phyloP scores from a whole-genome alignment of 768 basidiomycete genomes.

The Tylopilus plumbeoviolaceoides region DNA sequence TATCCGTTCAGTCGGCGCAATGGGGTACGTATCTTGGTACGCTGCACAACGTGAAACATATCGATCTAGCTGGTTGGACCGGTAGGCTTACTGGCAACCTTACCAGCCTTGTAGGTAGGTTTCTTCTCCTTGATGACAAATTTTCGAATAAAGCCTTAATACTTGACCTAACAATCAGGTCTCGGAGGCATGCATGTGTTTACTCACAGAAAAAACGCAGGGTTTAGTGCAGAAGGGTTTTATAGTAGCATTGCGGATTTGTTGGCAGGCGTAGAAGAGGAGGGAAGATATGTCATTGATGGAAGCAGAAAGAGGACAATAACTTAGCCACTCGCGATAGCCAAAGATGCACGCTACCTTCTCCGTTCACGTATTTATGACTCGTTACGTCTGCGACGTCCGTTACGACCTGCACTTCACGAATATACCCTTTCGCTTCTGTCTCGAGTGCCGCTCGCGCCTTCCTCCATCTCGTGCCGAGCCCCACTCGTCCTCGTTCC shows the following conservation, averaged over 20 bases:
- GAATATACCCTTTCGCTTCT: no score
- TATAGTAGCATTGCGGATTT: constrained; percentile 81
- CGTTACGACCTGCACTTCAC: no score
- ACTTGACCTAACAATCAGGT: constrained; percentile 6
- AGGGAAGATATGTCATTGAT: constrained; percentile 32
- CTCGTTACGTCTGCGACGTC: no score
- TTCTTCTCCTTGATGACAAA: background rate
- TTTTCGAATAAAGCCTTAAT: background rate
- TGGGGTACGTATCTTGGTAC: constrained; percentile 99
- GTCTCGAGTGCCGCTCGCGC: no score
- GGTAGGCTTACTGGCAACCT: constrained; percentile 27
- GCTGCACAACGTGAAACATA: constrained; percentile 83
- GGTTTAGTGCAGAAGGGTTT: constrained; percentile 89
- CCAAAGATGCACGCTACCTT: no score
- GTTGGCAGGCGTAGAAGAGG: constrained; percentile 74
- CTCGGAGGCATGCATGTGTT: constrained; percentile 85
- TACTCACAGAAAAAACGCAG: constrained; percentile 83
- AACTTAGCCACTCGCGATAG: no score
- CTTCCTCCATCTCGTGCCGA: no score
- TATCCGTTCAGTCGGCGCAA: constrained; percentile 80
- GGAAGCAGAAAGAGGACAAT: no score
- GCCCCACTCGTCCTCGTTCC: no score
- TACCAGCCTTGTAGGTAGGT: constrained; percentile 18
- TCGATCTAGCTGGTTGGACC: constrained; percentile 92
- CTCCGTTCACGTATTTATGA: no score